phyloP scores from a whole-genome alignment of 176 grass and related monocot genomes.

The Bolboschoenus planiculmis region DNA sequence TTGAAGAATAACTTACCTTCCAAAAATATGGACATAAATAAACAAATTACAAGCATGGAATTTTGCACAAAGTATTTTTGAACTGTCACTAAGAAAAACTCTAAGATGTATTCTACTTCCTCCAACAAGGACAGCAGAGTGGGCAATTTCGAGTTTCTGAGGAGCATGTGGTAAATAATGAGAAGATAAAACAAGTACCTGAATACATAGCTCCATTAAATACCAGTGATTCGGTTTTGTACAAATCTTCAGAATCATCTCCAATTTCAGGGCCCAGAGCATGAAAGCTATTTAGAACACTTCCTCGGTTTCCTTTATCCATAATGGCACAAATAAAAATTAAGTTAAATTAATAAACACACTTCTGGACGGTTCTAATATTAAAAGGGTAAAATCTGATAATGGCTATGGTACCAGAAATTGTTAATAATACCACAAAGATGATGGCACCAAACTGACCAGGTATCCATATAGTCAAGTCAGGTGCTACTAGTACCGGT shows the following conservation, averaged over 20 bases:
- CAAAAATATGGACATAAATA: not conserved
- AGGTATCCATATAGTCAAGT: not conserved
- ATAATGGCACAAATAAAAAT: slow-evolving; percentile 1
- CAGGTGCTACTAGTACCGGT: not conserved
- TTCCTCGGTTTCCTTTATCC: slow-evolving; percentile 41
- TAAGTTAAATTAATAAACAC: not conserved
- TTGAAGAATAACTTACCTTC: not conserved
- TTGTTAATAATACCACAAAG: not conserved
- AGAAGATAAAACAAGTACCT: slow-evolving; percentile 32
- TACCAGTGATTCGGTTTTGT: slow-evolving; percentile 56
- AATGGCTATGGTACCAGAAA: not conserved
- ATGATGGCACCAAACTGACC: not conserved
- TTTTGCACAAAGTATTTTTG: not conserved
- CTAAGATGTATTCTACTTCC: slow-evolving; percentile 5
- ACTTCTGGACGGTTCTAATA: not conserved
- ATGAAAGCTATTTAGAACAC: slow-evolving; percentile 46
- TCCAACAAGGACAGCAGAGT: slow-evolving; percentile 4
- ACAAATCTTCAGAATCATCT: slow-evolving; percentile 62
- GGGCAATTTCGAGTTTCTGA: not conserved
- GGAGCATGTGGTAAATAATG: not conserved
- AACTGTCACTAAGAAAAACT: not conserved
- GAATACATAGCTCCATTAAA: slow-evolving; percentile 63
- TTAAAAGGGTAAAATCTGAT: not conserved
- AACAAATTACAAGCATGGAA: not conserved
- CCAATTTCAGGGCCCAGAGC: slow-evolving; percentile 57